These are phyloP conservation scores for Brassica nigra DNA, from an alignment of 345 rosid genomes.

Conservation along the genomic window DNA sequence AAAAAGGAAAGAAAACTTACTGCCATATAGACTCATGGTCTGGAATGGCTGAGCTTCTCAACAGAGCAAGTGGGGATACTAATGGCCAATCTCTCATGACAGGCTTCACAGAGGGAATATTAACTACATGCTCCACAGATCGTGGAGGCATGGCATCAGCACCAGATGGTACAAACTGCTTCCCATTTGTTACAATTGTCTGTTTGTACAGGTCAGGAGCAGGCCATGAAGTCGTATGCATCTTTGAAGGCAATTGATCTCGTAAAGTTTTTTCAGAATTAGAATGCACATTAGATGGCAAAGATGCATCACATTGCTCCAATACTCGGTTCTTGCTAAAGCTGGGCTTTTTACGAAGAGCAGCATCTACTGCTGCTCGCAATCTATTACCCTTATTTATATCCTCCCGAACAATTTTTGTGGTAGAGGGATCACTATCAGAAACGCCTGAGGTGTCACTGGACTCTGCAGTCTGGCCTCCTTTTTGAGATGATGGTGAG, in stretches of 20 bases:
- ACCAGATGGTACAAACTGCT: constrained; percentile 44
- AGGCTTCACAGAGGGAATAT: constrained; percentile 42
- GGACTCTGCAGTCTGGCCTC: constrained; percentile 62
- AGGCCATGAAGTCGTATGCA: constrained; percentile 43
- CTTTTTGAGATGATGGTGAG: constrained; percentile 48
- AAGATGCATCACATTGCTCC: constrained; percentile 56
- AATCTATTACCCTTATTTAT: constrained; percentile 56
- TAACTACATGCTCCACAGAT: constrained; percentile 41
- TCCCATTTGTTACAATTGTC: constrained; percentile 42
- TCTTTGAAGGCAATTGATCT: constrained; percentile 53
- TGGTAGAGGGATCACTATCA: constrained; percentile 50
- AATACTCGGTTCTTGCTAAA: constrained; percentile 56
- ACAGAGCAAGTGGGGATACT: constrained; percentile 38
- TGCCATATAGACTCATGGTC: constrained; percentile 86
- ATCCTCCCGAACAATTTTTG: constrained; percentile 56
- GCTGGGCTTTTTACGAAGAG: constrained; percentile 75
- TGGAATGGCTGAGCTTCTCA: constrained; percentile 62
- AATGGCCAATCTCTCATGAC: constrained; percentile 40
- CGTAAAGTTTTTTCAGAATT: constrained; percentile 46
- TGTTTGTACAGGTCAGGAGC: constrained; percentile 47
- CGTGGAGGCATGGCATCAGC: constrained; percentile 39
- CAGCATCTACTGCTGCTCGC: constrained; percentile 83
- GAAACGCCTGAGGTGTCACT: constrained; percentile 45
- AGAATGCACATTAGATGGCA: constrained; percentile 46
- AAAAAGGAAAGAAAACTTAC: constrained; percentile 54